phyloP scores from a whole-genome alignment of 208 protist species.

The Vickermania ingenoplastis region DNA sequence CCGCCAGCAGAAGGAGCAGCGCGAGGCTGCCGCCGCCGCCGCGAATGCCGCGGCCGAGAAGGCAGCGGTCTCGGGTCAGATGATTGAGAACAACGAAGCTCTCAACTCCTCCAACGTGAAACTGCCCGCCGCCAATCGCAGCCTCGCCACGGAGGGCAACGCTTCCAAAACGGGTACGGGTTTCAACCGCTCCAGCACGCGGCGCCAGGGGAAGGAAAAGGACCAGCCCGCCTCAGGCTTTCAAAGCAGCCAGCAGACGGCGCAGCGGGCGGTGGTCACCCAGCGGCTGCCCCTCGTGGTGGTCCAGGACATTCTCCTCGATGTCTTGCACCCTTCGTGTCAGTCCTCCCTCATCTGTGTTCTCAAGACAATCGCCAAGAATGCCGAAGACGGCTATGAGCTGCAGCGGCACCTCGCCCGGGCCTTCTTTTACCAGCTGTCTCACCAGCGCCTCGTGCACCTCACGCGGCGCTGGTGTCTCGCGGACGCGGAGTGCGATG shows the following conservation, averaged over 20 bases:
- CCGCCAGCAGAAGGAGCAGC: slow-evolving; percentile 1
- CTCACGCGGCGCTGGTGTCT: slow-evolving; percentile 1
- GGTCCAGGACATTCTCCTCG: slow-evolving; percentile 2
- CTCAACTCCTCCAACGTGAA: no score
- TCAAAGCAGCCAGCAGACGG: neutral
- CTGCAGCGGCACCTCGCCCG: neutral
- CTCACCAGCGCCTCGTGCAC: neutral
- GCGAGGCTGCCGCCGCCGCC: neutral
- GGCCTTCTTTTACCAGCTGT: slow-evolving; percentile 1
- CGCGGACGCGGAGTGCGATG: neutral
- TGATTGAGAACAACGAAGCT: neutral
- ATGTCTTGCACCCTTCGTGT: neutral
- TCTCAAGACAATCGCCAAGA: neutral
- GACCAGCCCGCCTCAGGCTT: neutral
- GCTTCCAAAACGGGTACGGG: neutral
- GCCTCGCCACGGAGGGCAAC: neutral
- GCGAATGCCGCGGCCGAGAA: neutral
- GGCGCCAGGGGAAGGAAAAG: neutral
- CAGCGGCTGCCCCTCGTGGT: neutral
- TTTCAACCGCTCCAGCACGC: neutral
- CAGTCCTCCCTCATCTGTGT: slow-evolving; percentile 2
- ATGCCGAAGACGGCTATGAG: neutral
- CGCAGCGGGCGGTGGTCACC: neutral
- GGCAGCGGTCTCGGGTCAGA: neutral
- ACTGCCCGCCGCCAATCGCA: neutral